Percentiles rank a stretch among this genome's conserved stretches.
phyloP scores from a whole-genome alignment of 2,329 filamentous ascomycete genomes.

The Trichoderma atrobrunneum region DNA sequence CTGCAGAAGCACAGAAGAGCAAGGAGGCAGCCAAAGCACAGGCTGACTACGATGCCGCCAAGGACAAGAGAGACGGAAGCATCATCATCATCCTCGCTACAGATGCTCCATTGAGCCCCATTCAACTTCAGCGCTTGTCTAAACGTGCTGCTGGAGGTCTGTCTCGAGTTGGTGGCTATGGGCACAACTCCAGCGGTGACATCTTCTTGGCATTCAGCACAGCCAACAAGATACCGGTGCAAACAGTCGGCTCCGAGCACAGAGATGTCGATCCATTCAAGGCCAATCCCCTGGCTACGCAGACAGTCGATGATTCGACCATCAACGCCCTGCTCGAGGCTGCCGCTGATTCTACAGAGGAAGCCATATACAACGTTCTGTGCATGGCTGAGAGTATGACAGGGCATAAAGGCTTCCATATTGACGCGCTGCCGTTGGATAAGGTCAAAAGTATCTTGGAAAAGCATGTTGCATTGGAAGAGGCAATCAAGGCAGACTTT shows the following conservation, averaged over 20 bases:
- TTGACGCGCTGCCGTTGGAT: conserved; percentile 50
- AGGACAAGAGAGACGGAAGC: conserved; percentile 56
- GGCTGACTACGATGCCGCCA: conserved; percentile 31
- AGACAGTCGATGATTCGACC: conserved; percentile 51
- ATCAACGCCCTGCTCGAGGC: conserved; percentile 63
- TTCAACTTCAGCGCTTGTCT: conserved; percentile 54
- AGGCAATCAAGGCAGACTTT: background rate
- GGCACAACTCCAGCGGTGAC: conserved; percentile 57
- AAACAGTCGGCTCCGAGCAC: conserved; percentile 20
- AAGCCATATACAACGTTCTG: conserved; percentile 63
- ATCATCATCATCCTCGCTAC: conserved; percentile 60
- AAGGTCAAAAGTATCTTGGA: conserved; percentile 45
- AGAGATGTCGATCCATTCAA: conserved; percentile 40
- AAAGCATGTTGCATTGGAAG: conserved; percentile 24
- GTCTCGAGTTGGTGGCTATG: conserved; percentile 54
- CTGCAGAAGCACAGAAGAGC: background rate
- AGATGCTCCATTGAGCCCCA: conserved; percentile 54
- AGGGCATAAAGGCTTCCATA: conserved; percentile 47
- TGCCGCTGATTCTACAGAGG: conserved; percentile 60
- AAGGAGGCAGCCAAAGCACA: conserved; percentile 33
- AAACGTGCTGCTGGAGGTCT: conserved; percentile 58
- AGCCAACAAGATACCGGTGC: conserved; percentile 40
- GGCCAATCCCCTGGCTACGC: conserved; percentile 32
- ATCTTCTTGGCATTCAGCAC: conserved; percentile 63
- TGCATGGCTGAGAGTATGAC: conserved; percentile 60